Percentiles rank a stretch among this genome's conserved stretches.
phyloP scores from a whole-genome alignment of 208 protist species.

The Wallacemonas collosoma region DNA sequence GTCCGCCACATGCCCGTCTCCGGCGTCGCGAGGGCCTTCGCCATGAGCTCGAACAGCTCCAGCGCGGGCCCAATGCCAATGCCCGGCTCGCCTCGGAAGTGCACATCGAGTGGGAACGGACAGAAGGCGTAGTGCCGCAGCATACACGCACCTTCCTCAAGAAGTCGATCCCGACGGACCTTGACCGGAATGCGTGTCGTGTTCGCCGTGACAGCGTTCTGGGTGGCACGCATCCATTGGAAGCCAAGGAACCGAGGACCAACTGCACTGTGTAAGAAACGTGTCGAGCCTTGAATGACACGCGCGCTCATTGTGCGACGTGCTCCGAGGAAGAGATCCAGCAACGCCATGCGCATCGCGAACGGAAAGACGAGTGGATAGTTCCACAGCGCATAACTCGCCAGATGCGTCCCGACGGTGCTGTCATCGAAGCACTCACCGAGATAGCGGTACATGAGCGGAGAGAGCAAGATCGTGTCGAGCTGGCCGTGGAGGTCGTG shows the following conservation, averaged over 20 bases:
- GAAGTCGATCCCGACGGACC: constrained; percentile 44
- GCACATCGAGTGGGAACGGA: constrained; percentile 64
- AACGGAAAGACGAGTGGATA: constrained; percentile 69
- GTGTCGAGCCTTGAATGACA: constrained; percentile 5
- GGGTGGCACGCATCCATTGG: constrained; percentile 37
- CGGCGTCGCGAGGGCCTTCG: constrained; percentile 37
- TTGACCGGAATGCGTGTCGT: constrained; percentile 37
- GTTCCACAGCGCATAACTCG: constrained; percentile 69
- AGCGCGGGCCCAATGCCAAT: constrained; percentile 78
- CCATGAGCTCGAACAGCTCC: constrained; percentile 78
- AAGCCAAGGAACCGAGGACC: constrained; percentile 42
- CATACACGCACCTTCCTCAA: constrained; percentile 38
- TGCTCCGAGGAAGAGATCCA: constrained; percentile 56
- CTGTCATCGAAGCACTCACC: constrained; percentile 11
- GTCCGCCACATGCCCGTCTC: constrained; percentile 54
- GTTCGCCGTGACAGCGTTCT: constrained; percentile 23
- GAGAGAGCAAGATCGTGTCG: constrained; percentile 56
- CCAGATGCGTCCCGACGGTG: constrained; percentile 31
- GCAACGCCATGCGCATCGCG: constrained; percentile 57
- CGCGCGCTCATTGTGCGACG: constrained; percentile 38
- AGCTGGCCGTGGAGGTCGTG: constrained; percentile 71
- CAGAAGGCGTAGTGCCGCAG: constrained; percentile 46
- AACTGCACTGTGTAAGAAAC: constrained; percentile 5
- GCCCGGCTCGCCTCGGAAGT: constrained; percentile 79
- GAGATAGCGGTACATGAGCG: constrained; percentile 32